These are phyloP conservation scores for Alloteropsis semialata DNA, from an alignment of 176 grass and related monocot genomes.

Conservation along the genomic window DNA sequence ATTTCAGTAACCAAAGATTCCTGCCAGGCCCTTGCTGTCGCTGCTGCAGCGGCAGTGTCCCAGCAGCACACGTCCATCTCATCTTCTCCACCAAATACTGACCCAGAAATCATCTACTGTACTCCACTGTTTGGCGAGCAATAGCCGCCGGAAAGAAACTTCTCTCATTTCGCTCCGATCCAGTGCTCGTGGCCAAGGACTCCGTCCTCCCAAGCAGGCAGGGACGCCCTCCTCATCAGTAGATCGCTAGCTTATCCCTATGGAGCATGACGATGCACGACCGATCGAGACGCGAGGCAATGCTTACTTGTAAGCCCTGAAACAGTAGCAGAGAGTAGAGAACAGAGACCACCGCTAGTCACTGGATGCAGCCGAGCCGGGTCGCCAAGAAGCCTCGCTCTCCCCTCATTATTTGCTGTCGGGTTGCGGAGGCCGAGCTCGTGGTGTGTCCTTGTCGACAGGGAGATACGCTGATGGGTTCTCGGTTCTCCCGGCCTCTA, in stretches of 20 bases:
- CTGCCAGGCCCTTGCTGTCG: not conserved
- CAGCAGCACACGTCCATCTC: not conserved
- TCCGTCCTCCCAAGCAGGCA: not conserved
- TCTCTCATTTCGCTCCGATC: not conserved
- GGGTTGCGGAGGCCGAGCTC: not conserved
- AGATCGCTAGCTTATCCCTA: not conserved
- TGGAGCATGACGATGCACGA: not conserved
- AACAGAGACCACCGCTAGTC: not conserved
- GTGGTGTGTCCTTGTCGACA: not conserved
- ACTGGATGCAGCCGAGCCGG: conserved; percentile 1
- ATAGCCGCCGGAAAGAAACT: not conserved
- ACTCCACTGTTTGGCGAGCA: not conserved
- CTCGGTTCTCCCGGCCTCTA: not conserved
- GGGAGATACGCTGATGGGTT: not conserved
- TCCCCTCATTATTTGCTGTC: not conserved
- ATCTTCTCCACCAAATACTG: not conserved
- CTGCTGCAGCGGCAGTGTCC: not conserved
- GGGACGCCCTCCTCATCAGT: not conserved
- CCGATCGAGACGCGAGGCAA: not conserved
- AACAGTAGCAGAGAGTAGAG: not conserved
- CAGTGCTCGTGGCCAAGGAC: not conserved
- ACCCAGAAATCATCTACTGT: not conserved
- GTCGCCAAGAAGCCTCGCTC: not conserved
- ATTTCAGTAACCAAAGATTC: not conserved
- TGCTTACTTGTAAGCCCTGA: not conserved